These are phyloP conservation scores for Tulasnella sp. DNA, from an alignment of 768 basidiomycete species.

Conservation along the genomic window DNA sequence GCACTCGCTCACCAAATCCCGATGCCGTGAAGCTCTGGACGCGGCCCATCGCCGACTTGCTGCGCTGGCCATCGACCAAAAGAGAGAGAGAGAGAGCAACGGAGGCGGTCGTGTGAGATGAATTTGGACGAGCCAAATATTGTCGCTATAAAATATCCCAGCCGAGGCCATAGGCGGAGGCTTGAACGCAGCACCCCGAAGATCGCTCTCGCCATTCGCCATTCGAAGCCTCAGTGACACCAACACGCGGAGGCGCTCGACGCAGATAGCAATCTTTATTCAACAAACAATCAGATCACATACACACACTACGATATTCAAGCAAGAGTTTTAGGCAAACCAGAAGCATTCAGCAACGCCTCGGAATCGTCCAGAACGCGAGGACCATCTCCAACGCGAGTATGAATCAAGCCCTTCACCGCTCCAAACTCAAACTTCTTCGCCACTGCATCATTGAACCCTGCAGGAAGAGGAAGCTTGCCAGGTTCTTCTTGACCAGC, in stretches of 20 bases:
- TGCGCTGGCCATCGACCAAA: background rate
- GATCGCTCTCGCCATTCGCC: background rate
- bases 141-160: background rate
- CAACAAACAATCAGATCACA: background rate
- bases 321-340: slow-evolving; percentile 47
- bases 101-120: background rate
- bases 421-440: slow-evolving; percentile 49
- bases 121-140: background rate
- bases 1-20: background rate
- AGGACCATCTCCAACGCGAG: slow-evolving; percentile 42
- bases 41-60: background rate
- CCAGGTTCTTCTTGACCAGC: slow-evolving; percentile 38
- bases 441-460: slow-evolving; percentile 74
- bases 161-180: background rate
- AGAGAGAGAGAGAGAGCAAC: background rate
- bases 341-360: slow-evolving; percentile 56
- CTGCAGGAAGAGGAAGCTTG: slow-evolving; percentile 42
- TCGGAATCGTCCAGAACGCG: slow-evolving; percentile 52
- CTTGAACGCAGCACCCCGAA: background rate
- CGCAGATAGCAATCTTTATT: background rate
- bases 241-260: background rate
- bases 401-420: slow-evolving; percentile 39
- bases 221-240: background rate
- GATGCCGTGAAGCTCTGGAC: background rate
- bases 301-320: background rate